Evolutionary conservation across 331 rosid genomes (phyloP).

Genomic region (Pyracantha coccinea): DNA sequence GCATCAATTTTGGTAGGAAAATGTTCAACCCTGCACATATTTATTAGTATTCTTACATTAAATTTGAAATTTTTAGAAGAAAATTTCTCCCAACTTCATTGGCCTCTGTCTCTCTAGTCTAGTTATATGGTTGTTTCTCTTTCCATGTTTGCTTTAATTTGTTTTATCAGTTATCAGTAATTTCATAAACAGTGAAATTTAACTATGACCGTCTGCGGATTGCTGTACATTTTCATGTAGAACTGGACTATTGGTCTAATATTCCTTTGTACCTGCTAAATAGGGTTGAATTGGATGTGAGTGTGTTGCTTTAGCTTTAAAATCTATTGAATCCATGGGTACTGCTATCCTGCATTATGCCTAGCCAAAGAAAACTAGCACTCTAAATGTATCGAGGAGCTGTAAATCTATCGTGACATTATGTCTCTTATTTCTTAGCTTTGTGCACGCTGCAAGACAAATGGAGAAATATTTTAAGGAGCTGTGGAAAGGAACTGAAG

Average conservation of each 20-base stretch:
- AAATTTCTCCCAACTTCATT: neutral
- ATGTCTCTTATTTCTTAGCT: no score
- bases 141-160: neutral
- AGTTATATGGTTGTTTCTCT: neutral
- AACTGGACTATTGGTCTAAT: neutral
- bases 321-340: no score
- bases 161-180: neutral
- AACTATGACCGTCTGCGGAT: neutral
- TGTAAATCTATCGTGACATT: no score
- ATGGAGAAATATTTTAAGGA: slow-evolving; percentile 87
- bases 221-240: neutral
- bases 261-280: neutral
- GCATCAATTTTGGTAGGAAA: slow-evolving; percentile 24
- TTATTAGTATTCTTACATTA: neutral
- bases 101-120: neutral
- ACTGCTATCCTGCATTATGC: no score
- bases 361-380: no score
- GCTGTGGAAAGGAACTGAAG: slow-evolving; percentile 46
- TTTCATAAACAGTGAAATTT: neutral
- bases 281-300: neutral
- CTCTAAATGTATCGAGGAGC: no score
- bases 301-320: no score
- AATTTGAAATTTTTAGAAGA: neutral
- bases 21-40: neutral
- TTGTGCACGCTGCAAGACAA: slow-evolving; percentile 62